phyloP scores from a whole-genome alignment of 1,139 yeast species.

The Yamadazyma spencermartinsiae region DNA sequence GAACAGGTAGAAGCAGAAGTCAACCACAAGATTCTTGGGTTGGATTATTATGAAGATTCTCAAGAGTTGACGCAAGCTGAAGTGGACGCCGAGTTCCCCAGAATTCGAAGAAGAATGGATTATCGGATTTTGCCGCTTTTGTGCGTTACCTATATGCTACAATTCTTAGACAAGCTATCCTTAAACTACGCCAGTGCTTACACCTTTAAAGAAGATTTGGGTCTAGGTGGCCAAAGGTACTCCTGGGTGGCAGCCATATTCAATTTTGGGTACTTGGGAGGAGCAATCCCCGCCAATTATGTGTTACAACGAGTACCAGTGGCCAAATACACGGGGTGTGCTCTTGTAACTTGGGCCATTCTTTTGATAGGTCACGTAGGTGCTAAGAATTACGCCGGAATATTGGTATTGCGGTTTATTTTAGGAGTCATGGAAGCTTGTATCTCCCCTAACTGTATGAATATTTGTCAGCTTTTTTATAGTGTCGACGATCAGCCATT shows the following conservation, averaged over 20 bases:
- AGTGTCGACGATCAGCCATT: constrained; percentile 33
- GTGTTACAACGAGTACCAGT: constrained; percentile 54
- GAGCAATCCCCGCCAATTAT: constrained; percentile 54
- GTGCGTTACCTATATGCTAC: constrained; percentile 48
- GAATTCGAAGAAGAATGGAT: constrained; percentile 41
- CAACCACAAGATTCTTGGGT: constrained; percentile 21
- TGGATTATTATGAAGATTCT: constrained; percentile 31
- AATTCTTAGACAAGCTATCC: constrained; percentile 51
- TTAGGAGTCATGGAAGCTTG: constrained; percentile 40
- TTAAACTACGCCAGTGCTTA: constrained; percentile 37
- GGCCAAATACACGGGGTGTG: constrained; percentile 48
- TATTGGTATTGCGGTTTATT: constrained; percentile 49
- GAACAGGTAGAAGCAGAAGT: constrained; percentile 10
- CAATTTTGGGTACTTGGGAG: constrained; percentile 51
- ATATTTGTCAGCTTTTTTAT: constrained; percentile 22
- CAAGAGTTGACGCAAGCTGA: constrained; percentile 29
- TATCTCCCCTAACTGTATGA: constrained; percentile 35
- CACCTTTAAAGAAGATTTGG: constrained; percentile 24
- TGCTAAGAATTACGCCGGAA: constrained; percentile 42
- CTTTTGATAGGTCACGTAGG: constrained; percentile 52
- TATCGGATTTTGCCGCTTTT: constrained; percentile 41
- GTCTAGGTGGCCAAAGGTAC: constrained; percentile 23
- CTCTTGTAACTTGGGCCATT: constrained; percentile 52
- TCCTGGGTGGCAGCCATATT: constrained; percentile 63
- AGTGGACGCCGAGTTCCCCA: constrained; percentile 20